Conservation (phyloP, 2,329 filamentous ascomycete species). For the Aspergillus uvarum region DNA sequence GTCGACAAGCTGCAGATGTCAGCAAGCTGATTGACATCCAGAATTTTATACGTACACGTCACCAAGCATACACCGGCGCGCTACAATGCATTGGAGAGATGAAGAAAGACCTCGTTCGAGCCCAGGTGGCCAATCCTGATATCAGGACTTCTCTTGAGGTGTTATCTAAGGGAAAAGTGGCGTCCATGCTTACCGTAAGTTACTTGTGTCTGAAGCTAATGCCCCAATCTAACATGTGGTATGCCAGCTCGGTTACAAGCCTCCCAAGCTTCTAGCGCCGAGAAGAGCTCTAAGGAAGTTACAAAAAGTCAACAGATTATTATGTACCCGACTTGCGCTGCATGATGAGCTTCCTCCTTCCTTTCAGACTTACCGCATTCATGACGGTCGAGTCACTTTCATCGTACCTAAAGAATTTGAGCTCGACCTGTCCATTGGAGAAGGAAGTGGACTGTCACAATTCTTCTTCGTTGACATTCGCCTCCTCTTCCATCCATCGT, state of each 20-base stretch:
- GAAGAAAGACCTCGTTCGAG: conserved; percentile 69
- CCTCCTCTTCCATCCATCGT: conserved; percentile 73
- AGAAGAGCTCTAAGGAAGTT: conserved; percentile 73
- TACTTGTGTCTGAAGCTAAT: conserved; percentile 18
- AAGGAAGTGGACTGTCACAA: conserved; percentile 77
- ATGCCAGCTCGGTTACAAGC: conserved; percentile 69
- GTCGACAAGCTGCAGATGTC: conserved; percentile 72
- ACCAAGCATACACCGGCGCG: conserved; percentile 59
- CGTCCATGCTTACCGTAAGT: conserved; percentile 76
- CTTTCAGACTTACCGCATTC: conserved; percentile 74
- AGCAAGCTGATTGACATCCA: conserved; percentile 87
- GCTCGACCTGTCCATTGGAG: conserved; percentile 84
- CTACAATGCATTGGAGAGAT: conserved; percentile 67
- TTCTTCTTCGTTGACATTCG: conserved; percentile 95
- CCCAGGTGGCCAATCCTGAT: conserved; percentile 84
- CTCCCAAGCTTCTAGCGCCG: conserved; percentile 67
- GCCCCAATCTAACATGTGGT: background rate
- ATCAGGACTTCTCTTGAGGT: conserved; percentile 85
- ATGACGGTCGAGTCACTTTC: conserved; percentile 88
- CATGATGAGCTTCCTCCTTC: conserved; percentile 79
- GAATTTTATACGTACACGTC: conserved; percentile 66
- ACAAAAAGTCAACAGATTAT: conserved; percentile 76
- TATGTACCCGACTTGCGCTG: conserved; percentile 80
- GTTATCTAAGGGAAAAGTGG: conserved; percentile 72
- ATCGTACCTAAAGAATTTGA: conserved; percentile 81